phyloP scores from a whole-genome alignment of 202 grass and related monocot species.

The Dendrocalamus latiflorus region DNA sequence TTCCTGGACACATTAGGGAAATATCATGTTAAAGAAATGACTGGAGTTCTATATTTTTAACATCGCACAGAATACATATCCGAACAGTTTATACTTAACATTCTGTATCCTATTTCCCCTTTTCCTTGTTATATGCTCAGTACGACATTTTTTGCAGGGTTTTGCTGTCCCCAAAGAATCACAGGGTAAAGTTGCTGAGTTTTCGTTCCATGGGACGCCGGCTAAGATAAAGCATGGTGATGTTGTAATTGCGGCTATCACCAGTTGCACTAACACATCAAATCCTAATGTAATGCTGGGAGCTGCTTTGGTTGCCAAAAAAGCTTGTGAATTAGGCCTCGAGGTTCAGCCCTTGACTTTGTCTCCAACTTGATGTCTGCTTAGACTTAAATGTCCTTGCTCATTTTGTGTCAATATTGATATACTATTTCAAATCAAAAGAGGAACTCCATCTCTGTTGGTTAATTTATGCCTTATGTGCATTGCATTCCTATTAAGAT shows the following conservation, averaged over 20 bases:
- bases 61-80: neutral
- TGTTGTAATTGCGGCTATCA: conserved; percentile 98
- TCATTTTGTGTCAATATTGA: neutral
- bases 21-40: neutral
- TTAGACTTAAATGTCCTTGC: neutral
- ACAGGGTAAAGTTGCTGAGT: conserved; percentile 81
- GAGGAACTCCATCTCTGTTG: neutral
- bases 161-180: conserved; percentile 97
- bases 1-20: neutral
- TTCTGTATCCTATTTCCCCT: neutral
- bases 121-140: conserved; percentile 18
- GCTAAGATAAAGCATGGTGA: conserved; percentile 89
- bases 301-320: conserved; percentile 95
- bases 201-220: conserved; percentile 77
- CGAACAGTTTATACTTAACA: neutral
- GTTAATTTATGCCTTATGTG: conserved; percentile 6
- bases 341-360: conserved; percentile 45
- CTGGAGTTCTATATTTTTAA: neutral
- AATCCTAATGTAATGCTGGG: conserved; percentile 99
- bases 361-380: neutral
- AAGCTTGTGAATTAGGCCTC: conserved; percentile 90
- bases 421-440: conserved; percentile 13
- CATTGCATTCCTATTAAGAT: neutral
- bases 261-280: conserved; percentile 99
- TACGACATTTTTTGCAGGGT: conserved; percentile 47